Conservation (phyloP, 805 yeast species). For the Cyberlindnera mississippiensis region DNA sequence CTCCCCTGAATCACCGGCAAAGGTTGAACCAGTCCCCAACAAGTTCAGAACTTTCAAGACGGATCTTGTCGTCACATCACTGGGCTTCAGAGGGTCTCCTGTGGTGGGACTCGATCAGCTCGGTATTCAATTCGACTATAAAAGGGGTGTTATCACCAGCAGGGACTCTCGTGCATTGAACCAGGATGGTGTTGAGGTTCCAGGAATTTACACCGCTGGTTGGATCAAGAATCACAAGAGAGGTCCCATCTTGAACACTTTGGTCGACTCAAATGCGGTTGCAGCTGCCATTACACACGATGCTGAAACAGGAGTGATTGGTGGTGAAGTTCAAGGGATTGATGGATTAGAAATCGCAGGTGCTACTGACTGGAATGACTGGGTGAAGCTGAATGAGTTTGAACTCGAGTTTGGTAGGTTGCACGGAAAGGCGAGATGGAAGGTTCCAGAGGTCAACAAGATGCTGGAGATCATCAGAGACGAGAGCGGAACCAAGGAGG, state of each 20-base stretch:
- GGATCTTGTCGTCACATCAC: constrained; percentile 72
- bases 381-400: constrained; percentile 52
- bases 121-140: constrained; percentile 44
- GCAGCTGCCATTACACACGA: constrained; percentile 65
- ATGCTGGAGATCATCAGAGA: constrained; percentile 41
- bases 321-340: constrained; percentile 3
- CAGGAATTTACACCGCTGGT: constrained; percentile 75
- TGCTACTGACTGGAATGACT: constrained; percentile 58
- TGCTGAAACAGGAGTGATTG: constrained; percentile 29
- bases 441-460: constrained; percentile 43
- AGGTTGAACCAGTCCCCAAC: constrained; percentile 25
- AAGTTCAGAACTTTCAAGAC: constrained; percentile 33
- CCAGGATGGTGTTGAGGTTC: constrained; percentile 23
- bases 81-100: constrained; percentile 76
- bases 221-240: constrained; percentile 87
- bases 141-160: constrained; percentile 44
- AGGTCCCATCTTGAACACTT: constrained; percentile 89
- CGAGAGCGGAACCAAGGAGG: constrained; percentile 1
- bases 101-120: constrained; percentile 47
- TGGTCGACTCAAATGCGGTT: constrained; percentile 76
- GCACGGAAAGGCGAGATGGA: constrained; percentile 53
- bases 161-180: constrained; percentile 40
- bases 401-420: constrained; percentile 49
- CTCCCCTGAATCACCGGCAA: constrained; percentile 23
- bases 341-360: constrained; percentile 30